These are phyloP conservation scores for Aegilops bicornis DNA, from an alignment of 176 grass and related monocot genomes.

Conservation along the genomic window DNA sequence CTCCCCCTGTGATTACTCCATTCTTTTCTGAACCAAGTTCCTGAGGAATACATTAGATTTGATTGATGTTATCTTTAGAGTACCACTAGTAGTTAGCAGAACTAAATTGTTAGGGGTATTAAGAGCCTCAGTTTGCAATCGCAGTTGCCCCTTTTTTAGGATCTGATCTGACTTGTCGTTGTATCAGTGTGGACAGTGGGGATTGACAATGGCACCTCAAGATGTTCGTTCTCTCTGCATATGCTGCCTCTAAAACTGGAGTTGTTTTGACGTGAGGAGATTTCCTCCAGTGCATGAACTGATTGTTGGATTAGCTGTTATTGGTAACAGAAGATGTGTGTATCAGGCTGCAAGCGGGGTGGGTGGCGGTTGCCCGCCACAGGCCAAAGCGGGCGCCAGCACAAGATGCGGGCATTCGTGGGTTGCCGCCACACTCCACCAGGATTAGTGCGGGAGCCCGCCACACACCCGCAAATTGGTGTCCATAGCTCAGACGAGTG, in stretches of 20 bases:
- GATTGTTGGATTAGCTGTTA: not conserved
- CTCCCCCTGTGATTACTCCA: not conserved
- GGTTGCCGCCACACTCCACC: no score
- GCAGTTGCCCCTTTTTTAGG: not conserved
- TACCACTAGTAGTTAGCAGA: not conserved
- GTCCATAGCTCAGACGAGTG: no score
- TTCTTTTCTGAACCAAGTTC: not conserved
- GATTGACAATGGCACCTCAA: constrained; percentile 3
- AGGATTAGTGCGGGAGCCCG: no score
- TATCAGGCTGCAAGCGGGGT: no score
- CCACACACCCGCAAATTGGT: no score
- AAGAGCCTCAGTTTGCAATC: not conserved
- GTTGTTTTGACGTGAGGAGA: not conserved
- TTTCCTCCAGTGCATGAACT: not conserved
- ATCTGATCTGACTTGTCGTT: not conserved
- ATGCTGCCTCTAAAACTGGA: not conserved
- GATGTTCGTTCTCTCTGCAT: not conserved
- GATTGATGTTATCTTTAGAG: constrained; percentile 1
- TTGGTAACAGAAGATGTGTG: no score
- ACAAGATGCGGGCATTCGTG: no score
- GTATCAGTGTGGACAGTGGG: not conserved
- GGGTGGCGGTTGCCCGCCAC: no score
- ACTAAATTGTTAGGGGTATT: not conserved
- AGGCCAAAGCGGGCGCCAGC: no score
- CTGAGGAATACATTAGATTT: constrained; percentile 7